phyloP scores from a whole-genome alignment of 1,284 basidiomycete species.

The Rhodotorula sp. region DNA sequence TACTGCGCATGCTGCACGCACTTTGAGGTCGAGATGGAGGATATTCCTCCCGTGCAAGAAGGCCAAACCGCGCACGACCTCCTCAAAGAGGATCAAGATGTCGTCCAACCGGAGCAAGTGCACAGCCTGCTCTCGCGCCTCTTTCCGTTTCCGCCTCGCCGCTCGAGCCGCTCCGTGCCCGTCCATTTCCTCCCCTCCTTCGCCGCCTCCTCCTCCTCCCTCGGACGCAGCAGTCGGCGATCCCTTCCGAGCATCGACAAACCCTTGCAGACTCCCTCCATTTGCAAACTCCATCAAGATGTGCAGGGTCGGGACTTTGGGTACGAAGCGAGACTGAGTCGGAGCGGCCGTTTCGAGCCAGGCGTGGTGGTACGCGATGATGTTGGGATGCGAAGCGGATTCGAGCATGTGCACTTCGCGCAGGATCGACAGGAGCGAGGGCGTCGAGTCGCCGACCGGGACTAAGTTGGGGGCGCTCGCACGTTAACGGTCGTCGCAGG shows the following conservation, averaged over 20 bases:
- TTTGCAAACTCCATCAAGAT: slow-evolving; percentile 44
- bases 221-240: not conserved
- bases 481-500: no score
- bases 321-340: slow-evolving; percentile 15
- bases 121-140: slow-evolving; percentile 21
- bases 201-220: not conserved
- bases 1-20: not conserved
- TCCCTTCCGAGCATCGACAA: slow-evolving; percentile 12
- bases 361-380: slow-evolving; percentile 43
- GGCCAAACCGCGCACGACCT: slow-evolving; percentile 37
- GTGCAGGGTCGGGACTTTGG: slow-evolving; percentile 41
- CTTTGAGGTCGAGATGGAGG: slow-evolving; percentile 45
- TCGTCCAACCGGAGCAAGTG: slow-evolving; percentile 43
- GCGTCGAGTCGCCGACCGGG: slow-evolving; percentile 37
- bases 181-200: not conserved
- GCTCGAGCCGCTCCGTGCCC: not conserved
- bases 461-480: slow-evolving; percentile 3
- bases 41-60: slow-evolving; percentile 43
- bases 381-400: slow-evolving; percentile 41
- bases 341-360: slow-evolving; percentile 39
- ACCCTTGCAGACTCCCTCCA: slow-evolving; percentile 34
- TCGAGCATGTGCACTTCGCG: slow-evolving; percentile 45
- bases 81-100: slow-evolving; percentile 38
- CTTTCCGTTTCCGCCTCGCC: slow-evolving; percentile 3
- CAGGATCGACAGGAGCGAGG: slow-evolving; percentile 34